Evolutionary conservation across 1,284 basidiomycete species (phyloP), one percentile per base, ranked within the genome.

Genomic region (Termitomyces sp.): DNA sequence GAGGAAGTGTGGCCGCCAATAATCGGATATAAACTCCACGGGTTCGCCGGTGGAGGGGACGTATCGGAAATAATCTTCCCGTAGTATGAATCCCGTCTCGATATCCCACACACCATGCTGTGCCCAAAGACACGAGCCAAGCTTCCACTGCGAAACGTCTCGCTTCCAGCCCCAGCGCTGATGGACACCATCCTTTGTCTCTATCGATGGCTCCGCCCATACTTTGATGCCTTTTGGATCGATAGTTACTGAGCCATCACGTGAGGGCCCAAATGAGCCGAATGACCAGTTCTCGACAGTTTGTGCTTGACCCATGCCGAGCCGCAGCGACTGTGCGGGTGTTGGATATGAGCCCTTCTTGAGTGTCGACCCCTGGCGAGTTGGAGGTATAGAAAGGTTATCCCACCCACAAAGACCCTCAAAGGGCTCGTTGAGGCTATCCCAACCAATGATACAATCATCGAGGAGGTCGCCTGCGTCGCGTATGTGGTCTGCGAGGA

Each of bases 381-480:
- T 72, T 0, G 90, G 88, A 21, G 85, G 81, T 5, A 66, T 61
- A 53, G 80, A 81, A n/a, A 98, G 74, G 67, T 95, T 83, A 1
- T 77, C 71, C 68, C 88, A 86, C 1, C 91, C 91, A 46, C 91
- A 81, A 55, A 95, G 77, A 0, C 95, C 96, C 60, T 94, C 92
- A 45, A 86, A 88, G 0, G 96, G 95, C 70, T 99, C 96, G 68
- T 98, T 98, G 72, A 98, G 75, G 63, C 87, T 90, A 68, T 99
- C 96, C 96, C 96, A 98, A 0, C 96, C 96, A 54, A 98, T 86
- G 24, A 99, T 83, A 60, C 92, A 94, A 42, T 86, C 83, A 46
- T 98, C 95, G 26, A 90, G 71, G 17, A 98, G 73, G 46, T 84
- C 86, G 0, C 86, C 88, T 0, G 84, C 87, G 0, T 87, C 88